These are phyloP conservation scores for Leavenworthia alabamica DNA, from an alignment of 345 rosid species.

Conservation along the genomic window DNA sequence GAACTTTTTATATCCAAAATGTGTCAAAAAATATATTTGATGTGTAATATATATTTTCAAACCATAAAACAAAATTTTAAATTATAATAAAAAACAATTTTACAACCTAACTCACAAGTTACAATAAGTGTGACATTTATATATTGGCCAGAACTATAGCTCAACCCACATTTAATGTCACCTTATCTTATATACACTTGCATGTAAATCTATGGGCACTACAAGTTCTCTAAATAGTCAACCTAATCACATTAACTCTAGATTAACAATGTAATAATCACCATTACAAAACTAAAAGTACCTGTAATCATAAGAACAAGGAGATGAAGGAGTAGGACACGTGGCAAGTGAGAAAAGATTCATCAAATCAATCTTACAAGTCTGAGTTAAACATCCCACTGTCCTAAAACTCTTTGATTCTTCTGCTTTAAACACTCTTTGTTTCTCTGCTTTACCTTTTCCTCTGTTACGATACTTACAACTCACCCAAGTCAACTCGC, in stretches of 20 bases:
- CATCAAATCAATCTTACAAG: conserved; percentile 44
- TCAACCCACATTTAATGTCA: conserved; percentile 20
- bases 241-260: conserved; percentile 8
- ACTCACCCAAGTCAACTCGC: conserved; percentile 55
- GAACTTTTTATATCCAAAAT: too few species aligned
- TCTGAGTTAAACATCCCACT: conserved; percentile 44
- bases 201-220: conserved; percentile 16
- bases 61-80: too few species aligned
- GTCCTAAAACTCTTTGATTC: conserved; percentile 42
- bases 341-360: conserved; percentile 45
- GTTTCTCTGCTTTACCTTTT: background rate
- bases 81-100: too few species aligned
- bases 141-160: conserved; percentile 27
- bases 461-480: conserved; percentile 30
- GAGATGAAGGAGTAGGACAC: conserved; percentile 44
- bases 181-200: conserved; percentile 11
- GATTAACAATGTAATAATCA: background rate
- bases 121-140: conserved; percentile 44
- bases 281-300: conserved; percentile 14
- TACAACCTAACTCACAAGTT: conserved; percentile 36
- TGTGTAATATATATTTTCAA: too few species aligned
- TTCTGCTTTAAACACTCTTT: conserved; percentile 35
- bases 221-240: conserved; percentile 2
- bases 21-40: too few species aligned
- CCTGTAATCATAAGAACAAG: conserved; percentile 63